phyloP scores from a whole-genome alignment of 331 rosid species.

The Quercus lobata region DNA sequence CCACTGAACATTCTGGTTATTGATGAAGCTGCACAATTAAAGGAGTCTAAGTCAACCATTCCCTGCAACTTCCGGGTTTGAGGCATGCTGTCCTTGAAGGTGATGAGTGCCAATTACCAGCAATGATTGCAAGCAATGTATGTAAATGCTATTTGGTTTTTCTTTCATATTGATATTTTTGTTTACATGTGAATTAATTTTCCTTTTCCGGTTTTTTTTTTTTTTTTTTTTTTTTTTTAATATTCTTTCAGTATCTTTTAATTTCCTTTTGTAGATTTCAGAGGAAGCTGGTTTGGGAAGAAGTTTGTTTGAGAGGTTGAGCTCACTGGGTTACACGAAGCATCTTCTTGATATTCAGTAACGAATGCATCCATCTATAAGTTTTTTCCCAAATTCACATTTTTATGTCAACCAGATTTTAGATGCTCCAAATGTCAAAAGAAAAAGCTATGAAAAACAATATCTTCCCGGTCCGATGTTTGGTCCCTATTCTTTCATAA shows the following conservation, averaged over 20 bases:
- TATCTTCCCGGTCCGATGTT: constrained; percentile 52
- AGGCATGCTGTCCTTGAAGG: constrained; percentile 64
- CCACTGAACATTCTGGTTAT: constrained; percentile 47
- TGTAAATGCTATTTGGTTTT: constrained; percentile 1
- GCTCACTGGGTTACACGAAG: constrained; percentile 32
- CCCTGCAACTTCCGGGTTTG: constrained; percentile 47
- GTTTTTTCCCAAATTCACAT: constrained; percentile 52
- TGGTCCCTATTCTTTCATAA: constrained; percentile 71
- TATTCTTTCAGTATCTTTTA: neutral
- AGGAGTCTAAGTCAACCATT: constrained; percentile 60
- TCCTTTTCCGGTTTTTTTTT: no score
- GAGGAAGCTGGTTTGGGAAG: constrained; percentile 51
- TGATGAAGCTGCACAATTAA: constrained; percentile 75
- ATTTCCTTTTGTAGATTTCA: constrained; percentile 34
- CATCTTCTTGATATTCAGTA: constrained; percentile 58
- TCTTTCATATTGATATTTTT: neutral
- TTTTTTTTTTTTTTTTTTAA: neutral
- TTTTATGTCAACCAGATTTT: constrained; percentile 49
- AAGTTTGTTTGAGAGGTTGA: constrained; percentile 64
- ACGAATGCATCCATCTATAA: constrained; percentile 78
- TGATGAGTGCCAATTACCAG: constrained; percentile 66
- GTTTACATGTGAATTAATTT: neutral
- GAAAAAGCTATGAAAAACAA: constrained; percentile 31
- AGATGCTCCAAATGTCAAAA: constrained; percentile 46
- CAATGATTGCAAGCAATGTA: constrained; percentile 55